Base-by-base conservation (phyloP, 495 filamentous ascomycete species). In the Hamigera avellanea region DNA sequence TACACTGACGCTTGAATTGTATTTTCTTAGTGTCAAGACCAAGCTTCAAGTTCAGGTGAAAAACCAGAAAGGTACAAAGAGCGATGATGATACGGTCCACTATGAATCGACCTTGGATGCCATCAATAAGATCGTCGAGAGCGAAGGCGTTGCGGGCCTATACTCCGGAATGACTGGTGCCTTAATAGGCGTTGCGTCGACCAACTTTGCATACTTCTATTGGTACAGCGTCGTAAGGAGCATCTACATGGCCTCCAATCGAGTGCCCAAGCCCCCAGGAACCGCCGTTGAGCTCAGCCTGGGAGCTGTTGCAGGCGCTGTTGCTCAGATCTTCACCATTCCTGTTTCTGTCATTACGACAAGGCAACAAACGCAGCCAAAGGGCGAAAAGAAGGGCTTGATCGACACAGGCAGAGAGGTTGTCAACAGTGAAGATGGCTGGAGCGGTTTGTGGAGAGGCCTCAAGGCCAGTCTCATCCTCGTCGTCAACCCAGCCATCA, bases 141-240 rank as follows among this genome's bases (percentile, higher is more conserved):
- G 83, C 41, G 89, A 95, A 32, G 93, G 91, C 10, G 25, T 91
- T 12, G 42, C 58, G 12, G 91, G 93, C 2, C 73, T 99, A 15
- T 99, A 96, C 51, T 76, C 83, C 29, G 91, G 91, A 33, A 87
- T 99, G 51, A 61, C 71, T 32, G 88, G 93, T 13, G 75, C 86
- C 6, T 69, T 99, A 8, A 61, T 95, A 13, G 91, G 91, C 29
- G 93, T 96, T 10, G 89, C 86, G 6, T 95, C 87, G 10, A 96
- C 87, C 39, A 99, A 99, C 55, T 99, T 99, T 53, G 91, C 91
- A 41, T 99, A 99, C 62, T 99, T 99, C 53, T 99, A 96, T 67
- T 99, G 91, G 91, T 96, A 99, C 59, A 88, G 85, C 14, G 56
- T 86, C 13, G 86, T 95, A 10, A 80, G 91, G 29, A 75, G 73